phyloP scores from a whole-genome alignment of 305 asterid species.

The Solanum chacoense region DNA sequence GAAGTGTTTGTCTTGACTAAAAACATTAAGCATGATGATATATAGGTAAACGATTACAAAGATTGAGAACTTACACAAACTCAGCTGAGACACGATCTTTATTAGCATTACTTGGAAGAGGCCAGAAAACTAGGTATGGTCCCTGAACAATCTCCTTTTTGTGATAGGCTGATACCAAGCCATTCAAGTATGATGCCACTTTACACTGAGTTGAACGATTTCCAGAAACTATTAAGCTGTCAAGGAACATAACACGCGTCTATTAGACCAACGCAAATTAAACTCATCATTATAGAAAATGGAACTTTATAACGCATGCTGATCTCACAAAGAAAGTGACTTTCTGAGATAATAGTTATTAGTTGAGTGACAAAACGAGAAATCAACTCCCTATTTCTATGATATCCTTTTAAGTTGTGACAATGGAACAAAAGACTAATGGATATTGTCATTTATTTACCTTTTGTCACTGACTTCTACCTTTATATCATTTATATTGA shows the following conservation, averaged over 20 bases:
- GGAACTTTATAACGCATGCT: not conserved
- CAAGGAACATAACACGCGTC: not conserved
- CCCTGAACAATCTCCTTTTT: slow-evolving; percentile 54
- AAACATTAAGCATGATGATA: not conserved
- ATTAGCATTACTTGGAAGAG: slow-evolving; percentile 52
- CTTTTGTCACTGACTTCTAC: slow-evolving; percentile 51
- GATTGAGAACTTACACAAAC: slow-evolving; percentile 42
- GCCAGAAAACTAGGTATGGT: slow-evolving; percentile 57
- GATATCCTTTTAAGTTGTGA: too few relatives aligned
- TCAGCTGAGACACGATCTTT: slow-evolving; percentile 56
- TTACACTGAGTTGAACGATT: slow-evolving; percentile 28
- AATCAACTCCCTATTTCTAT: not conserved
- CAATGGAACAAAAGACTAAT: not conserved
- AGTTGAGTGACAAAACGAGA: not conserved
- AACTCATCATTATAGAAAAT: not conserved
- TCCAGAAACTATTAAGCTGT: slow-evolving; percentile 58
- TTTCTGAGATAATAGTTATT: too few relatives aligned
- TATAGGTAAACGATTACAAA: not conserved
- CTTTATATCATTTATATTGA: slow-evolving; percentile 31
- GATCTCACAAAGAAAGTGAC: too few relatives aligned
- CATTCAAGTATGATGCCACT: slow-evolving; percentile 10
- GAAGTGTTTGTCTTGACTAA: not conserved
- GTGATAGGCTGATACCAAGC: slow-evolving; percentile 35
- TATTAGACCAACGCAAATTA: not conserved
- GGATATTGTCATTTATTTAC: slow-evolving; percentile 14